Evolutionary conservation across 495 filamentous ascomycete species (phyloP), one percentile per base, ranked within the genome.

Genomic region (Saxophila tyrrhenica): DNA sequence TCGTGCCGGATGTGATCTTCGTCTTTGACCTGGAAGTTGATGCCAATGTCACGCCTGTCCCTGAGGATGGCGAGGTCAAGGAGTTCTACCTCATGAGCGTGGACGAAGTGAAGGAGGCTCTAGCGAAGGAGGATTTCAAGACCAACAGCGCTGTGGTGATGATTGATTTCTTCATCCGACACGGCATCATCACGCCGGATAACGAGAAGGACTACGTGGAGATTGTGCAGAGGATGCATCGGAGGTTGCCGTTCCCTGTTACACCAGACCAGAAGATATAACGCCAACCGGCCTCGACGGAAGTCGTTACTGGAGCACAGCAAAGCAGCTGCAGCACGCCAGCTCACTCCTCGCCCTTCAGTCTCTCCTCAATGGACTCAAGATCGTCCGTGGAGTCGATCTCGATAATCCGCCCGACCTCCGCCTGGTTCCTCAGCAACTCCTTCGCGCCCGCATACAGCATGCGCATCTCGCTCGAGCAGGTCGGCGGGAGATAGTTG

Each of bases 361-460:
- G 65, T 71, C 79, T 85, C 56, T 75, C 69, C 51, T 87, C 85
- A 29, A 94, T 79, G 17, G 80, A 79, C 54, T 80, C 80, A 62
- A 95, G 65, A 48, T 94, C 89, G 42, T 92, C 87, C 8, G 81
- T 73, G 11, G 72, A 76, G 52, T 87, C 78, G 19, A 94, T 78
- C 67, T 94, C 88, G 50, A 95, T 74, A 8, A 94, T 82, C 55
- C 78, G 80, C 25, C 83, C 83, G 24, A 87, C 87, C 71, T 95
- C 88, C 10, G 86, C 84, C 50, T 86, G 89, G 62, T 84, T 94
- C 58, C 90, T 81, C 81, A 98, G 87, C 69, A 95, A 70, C 72
- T 98, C 91, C 67, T 94, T 94, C 22, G 91, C 91, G 19, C 88
- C 82, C 17, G 92, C 92, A 70, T 98, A 98, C 71, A 89, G 76